A percentile compares a stretch with the other conserved stretches of the same genome.
Evolutionary conservation across 2,329 filamentous ascomycete species (phyloP).

Genomic region (Alternaria sp.): DNA sequence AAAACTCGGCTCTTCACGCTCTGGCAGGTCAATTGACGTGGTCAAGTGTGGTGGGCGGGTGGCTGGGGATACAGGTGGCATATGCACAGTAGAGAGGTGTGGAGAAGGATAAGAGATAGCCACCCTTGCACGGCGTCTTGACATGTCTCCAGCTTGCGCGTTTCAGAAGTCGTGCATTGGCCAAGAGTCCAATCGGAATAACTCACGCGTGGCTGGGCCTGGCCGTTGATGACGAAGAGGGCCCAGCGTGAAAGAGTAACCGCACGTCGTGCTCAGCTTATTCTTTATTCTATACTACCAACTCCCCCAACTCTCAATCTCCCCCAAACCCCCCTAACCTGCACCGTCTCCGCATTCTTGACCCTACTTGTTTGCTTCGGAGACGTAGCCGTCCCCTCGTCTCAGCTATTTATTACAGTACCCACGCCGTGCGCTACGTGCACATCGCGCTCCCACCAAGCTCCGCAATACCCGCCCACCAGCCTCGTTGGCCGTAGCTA

Average conservation of each 20-base stretch:
- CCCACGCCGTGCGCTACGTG: slow-evolving; percentile 22
- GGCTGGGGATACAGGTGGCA: neutral
- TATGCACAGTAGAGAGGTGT: neutral
- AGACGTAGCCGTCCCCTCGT: slow-evolving; percentile 16
- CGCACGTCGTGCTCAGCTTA: slow-evolving; percentile 1
- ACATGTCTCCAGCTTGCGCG: slow-evolving; percentile 2
- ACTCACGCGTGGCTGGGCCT: neutral
- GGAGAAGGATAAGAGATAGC: neutral
- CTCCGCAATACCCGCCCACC: slow-evolving; percentile 37
- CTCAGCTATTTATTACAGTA: slow-evolving; percentile 27
- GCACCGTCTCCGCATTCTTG: neutral
- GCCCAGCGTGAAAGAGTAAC: neutral
- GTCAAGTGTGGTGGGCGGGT: neutral
- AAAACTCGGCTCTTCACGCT: neutral
- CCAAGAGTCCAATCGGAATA: slow-evolving; percentile 15
- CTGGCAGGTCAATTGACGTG: slow-evolving; percentile 1
- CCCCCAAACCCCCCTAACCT: neutral
- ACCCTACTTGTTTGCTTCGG: slow-evolving; percentile 7
- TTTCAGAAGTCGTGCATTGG: slow-evolving; percentile 13
- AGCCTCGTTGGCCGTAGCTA: slow-evolving; percentile 32
- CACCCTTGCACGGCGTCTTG: neutral
- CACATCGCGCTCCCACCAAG: slow-evolving; percentile 16
- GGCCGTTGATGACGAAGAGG: slow-evolving; percentile 18
- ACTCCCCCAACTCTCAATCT: neutral
- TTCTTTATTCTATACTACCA: neutral